These are phyloP conservation scores for Ganoderma lingzhi DNA, from an alignment of 1,284 basidiomycete species.

Conservation along the genomic window DNA sequence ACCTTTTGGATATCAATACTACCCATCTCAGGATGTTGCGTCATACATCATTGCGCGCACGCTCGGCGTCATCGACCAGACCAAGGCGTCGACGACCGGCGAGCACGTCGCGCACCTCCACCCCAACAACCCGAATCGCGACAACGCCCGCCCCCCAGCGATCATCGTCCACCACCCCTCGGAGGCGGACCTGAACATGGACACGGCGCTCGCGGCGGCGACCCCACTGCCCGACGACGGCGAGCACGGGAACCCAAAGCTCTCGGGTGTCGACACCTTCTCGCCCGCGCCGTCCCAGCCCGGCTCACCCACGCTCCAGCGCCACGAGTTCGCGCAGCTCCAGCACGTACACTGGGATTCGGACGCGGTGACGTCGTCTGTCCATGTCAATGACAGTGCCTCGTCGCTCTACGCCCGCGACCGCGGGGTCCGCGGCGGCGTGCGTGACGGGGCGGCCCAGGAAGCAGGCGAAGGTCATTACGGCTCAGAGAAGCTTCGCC, in stretches of 20 bases:
- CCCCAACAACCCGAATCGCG: not conserved
- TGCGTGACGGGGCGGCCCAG: not conserved
- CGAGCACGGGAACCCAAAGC: constrained; percentile 60
- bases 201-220: constrained; percentile 17
- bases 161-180: constrained; percentile 33
- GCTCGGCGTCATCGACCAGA: constrained; percentile 75
- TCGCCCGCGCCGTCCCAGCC: constrained; percentile 73
- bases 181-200: constrained; percentile 14
- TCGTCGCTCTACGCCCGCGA: constrained; percentile 11
- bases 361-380: constrained; percentile 1
- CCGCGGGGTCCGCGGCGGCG: constrained; percentile 10
- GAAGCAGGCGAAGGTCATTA: constrained; percentile 7
- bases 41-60: constrained; percentile 87
- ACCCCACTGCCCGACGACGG: constrained; percentile 44
- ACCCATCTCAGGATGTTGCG: constrained; percentile 65
- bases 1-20: not conserved
- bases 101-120: constrained; percentile 11
- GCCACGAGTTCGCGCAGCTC: constrained; percentile 36
- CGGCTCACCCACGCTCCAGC: constrained; percentile 64
- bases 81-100: constrained; percentile 68
- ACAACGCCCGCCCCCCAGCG: constrained; percentile 23
- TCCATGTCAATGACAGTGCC: constrained; percentile 4
- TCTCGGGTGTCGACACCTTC: constrained; percentile 76
- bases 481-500: constrained; percentile 4
- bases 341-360: constrained; percentile 29